Percentiles rank a stretch among this genome's conserved stretches.
Evolutionary conservation across 768 basidiomycete genomes (phyloP).

Genomic region (Filobasidium floriforme): DNA sequence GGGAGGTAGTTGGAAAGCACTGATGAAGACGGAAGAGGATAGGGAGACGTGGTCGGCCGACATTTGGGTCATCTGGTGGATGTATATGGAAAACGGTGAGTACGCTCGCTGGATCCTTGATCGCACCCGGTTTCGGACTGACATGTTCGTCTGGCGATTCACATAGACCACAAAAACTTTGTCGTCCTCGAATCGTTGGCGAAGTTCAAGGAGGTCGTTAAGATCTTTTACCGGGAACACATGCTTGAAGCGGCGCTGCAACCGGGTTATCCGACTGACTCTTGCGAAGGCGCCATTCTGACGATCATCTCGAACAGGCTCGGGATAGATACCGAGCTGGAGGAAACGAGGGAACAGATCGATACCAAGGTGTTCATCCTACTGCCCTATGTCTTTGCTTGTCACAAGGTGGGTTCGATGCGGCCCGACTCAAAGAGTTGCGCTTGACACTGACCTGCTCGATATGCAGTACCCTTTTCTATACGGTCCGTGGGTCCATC

Average conservation of each 20-base stretch:
- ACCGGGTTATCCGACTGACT: slow-evolving; percentile 44
- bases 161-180: slow-evolving; percentile 32
- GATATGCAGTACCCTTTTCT: slow-evolving; percentile 35
- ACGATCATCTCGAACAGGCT: slow-evolving; percentile 36
- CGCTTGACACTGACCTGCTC: neutral
- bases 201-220: slow-evolving; percentile 33
- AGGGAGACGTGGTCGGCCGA: slow-evolving; percentile 26
- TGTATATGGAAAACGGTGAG: slow-evolving; percentile 42
- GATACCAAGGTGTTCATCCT: slow-evolving; percentile 47
- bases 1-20: slow-evolving; percentile 18
- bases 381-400: slow-evolving; percentile 47
- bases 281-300: slow-evolving; percentile 37
- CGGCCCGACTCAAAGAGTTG: no score
- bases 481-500: slow-evolving; percentile 39
- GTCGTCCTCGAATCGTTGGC: slow-evolving; percentile 33
- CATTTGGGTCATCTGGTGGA: slow-evolving; percentile 42
- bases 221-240: slow-evolving; percentile 36
- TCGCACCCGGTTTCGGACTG: neutral
- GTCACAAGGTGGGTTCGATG: slow-evolving; percentile 42
- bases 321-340: slow-evolving; percentile 26
- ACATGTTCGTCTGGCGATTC: neutral
- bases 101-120: neutral
- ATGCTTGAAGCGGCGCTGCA: slow-evolving; percentile 41
- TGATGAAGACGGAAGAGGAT: slow-evolving; percentile 16
- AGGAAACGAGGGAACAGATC: slow-evolving; percentile 38